Conservation (phyloP, 2,329 filamentous ascomycete species). For the Scleromitrula shiraiana region DNA sequence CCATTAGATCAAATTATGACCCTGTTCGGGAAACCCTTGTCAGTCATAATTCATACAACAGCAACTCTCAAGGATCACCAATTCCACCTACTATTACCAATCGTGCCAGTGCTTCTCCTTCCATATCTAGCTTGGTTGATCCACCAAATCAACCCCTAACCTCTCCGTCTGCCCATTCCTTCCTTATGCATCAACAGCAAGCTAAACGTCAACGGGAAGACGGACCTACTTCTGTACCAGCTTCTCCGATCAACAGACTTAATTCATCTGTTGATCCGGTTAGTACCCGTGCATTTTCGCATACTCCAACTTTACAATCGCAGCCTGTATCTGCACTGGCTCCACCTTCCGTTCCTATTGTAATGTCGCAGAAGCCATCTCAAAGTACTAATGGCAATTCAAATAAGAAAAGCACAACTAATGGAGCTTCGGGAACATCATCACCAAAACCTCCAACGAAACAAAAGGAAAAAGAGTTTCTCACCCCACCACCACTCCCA, state of each 20-base stretch:
- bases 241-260: slow-evolving; percentile 26
- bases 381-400: slow-evolving; percentile 5
- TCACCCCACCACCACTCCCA: slow-evolving; percentile 45
- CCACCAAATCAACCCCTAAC: slow-evolving; percentile 39
- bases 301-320: slow-evolving; percentile 2
- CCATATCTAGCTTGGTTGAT: slow-evolving; percentile 85
- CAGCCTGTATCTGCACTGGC: slow-evolving; percentile 1
- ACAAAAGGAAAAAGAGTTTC: slow-evolving; percentile 29
- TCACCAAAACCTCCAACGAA: slow-evolving; percentile 49
- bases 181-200: slow-evolving; percentile 29
- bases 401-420: slow-evolving; percentile 34
- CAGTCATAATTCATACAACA: slow-evolving; percentile 34
- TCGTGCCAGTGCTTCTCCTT: slow-evolving; percentile 80
- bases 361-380: neutral
- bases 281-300: neutral
- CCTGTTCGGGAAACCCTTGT: slow-evolving; percentile 54
- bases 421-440: slow-evolving; percentile 40
- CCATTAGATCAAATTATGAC: slow-evolving; percentile 69
- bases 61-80: slow-evolving; percentile 39
- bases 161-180: slow-evolving; percentile 28
- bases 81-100: slow-evolving; percentile 42
- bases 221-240: slow-evolving; percentile 21
- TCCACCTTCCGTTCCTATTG: slow-evolving; percentile 4
- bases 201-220: slow-evolving; percentile 18
- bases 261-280: slow-evolving; percentile 16